phyloP scores from a whole-genome alignment of 139 green algal species.

The Yamagishiella unicocca region DNA sequence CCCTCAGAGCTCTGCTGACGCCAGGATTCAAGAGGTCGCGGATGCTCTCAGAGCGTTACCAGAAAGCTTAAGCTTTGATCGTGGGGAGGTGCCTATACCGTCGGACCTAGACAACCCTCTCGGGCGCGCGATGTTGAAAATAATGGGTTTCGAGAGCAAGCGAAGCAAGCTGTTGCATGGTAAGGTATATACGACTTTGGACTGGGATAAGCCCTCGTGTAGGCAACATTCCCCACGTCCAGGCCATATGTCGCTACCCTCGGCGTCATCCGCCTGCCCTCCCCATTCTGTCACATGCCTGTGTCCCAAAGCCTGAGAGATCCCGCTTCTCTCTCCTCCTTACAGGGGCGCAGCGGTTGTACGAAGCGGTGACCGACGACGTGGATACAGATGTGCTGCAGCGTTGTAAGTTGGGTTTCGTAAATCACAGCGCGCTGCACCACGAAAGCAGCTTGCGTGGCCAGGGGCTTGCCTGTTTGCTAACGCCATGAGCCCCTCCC shows the following conservation, averaged over 20 bases:
- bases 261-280: too few relatives aligned
- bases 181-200: too few relatives aligned
- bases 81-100: constrained; percentile 19
- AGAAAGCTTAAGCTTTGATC: constrained; percentile 3
- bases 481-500: too few relatives aligned
- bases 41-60: background rate
- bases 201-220: too few relatives aligned
- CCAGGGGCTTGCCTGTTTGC: too few relatives aligned
- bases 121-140: constrained; percentile 31
- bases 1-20: background rate
- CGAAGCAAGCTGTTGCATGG: constrained; percentile 45
- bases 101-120: constrained; percentile 40
- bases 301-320: too few relatives aligned
- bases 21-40: constrained; percentile 9
- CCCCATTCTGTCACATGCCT: too few relatives aligned
- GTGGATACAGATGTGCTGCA: constrained; percentile 48
- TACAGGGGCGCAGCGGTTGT: constrained; percentile 57
- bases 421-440: too few relatives aligned
- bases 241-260: too few relatives aligned
- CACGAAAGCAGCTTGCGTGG: too few relatives aligned
- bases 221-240: too few relatives aligned
- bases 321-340: too few relatives aligned
- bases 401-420: constrained; percentile 43
- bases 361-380: constrained; percentile 58
- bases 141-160: constrained; percentile 55